phyloP scores from a whole-genome alignment of 345 rosid genomes.

The Citrus medica region DNA sequence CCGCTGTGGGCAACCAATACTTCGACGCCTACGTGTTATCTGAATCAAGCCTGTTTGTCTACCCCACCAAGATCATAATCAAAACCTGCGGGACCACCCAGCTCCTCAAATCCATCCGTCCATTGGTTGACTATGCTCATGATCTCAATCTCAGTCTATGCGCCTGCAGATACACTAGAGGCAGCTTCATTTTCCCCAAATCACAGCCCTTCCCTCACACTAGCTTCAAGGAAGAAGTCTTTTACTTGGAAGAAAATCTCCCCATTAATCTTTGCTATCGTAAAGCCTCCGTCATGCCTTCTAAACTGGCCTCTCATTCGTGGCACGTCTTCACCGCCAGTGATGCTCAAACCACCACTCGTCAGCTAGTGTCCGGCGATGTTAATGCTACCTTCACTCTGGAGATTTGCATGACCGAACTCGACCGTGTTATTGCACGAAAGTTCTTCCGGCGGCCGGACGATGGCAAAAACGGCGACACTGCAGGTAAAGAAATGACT shows the following conservation, averaged over 20 bases:
- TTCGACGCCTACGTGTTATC: slow-evolving; percentile 95
- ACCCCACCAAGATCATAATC: slow-evolving; percentile 92
- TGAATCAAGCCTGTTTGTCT: slow-evolving; percentile 90
- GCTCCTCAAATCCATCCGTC: slow-evolving; percentile 86
- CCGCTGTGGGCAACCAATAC: slow-evolving; percentile 80
- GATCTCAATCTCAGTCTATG: slow-evolving; percentile 56
- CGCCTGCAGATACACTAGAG: slow-evolving; percentile 79
- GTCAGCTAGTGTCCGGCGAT: not conserved
- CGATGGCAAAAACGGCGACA: slow-evolving; percentile 43
- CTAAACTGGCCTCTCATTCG: slow-evolving; percentile 53
- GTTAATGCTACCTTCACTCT: slow-evolving; percentile 40
- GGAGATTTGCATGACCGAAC: slow-evolving; percentile 97
- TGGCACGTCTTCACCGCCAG: slow-evolving; percentile 90
- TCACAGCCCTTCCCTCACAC: slow-evolving; percentile 90
- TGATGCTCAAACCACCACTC: slow-evolving; percentile 18
- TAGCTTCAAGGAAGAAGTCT: slow-evolving; percentile 76
- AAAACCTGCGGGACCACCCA: slow-evolving; percentile 99
- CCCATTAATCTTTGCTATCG: slow-evolving; percentile 54
- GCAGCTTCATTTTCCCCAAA: slow-evolving; percentile 86
- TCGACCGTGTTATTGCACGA: slow-evolving; percentile 54
- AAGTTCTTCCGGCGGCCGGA: slow-evolving; percentile 57
- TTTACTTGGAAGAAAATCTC: slow-evolving; percentile 54
- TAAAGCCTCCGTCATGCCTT: slow-evolving; percentile 79
- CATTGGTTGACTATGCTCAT: slow-evolving; percentile 58
- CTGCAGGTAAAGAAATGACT: slow-evolving; percentile 79